Percentiles rank a stretch among this genome's conserved stretches.
These are phyloP conservation scores for Ilex asprella DNA, from an alignment of 257 asterid species.

Conservation along the genomic window DNA sequence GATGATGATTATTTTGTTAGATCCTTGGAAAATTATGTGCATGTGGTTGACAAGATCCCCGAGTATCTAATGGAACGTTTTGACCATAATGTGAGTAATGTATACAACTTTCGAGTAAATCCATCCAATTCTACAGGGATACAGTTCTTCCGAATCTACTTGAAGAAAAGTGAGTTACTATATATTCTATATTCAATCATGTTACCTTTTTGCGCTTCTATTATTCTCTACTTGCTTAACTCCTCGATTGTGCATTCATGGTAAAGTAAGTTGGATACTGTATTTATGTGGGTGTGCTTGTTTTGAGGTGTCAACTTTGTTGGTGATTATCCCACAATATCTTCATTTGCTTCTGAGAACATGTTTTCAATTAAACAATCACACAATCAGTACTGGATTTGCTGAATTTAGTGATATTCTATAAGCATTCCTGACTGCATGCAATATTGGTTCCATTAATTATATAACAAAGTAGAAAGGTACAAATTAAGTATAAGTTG, in stretches of 20 bases:
- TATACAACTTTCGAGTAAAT: slow-evolving; percentile 83
- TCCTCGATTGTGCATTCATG: background rate
- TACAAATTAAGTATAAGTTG: too few species aligned
- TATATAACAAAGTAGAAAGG: too few species aligned
- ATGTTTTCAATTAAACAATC: too few species aligned
- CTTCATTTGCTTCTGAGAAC: too few species aligned
- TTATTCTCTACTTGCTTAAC: background rate
- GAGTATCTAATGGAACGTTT: slow-evolving; percentile 83
- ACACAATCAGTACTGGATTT: too few species aligned
- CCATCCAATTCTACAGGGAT: slow-evolving; percentile 65
- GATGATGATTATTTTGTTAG: slow-evolving; percentile 80
- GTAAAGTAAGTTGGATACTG: too few species aligned
- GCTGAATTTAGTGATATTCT: too few species aligned
- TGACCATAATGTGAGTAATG: slow-evolving; percentile 79
- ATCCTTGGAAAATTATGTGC: slow-evolving; percentile 74
- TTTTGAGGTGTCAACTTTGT: too few species aligned
- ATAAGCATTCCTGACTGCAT: too few species aligned
- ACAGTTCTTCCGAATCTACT: slow-evolving; percentile 87
- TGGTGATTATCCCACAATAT: too few species aligned
- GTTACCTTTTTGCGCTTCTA: slow-evolving; percentile 3
- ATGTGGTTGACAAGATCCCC: slow-evolving; percentile 61
- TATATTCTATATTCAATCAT: slow-evolving; percentile 17
- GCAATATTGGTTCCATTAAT: too few species aligned
- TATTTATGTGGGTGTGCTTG: too few species aligned
- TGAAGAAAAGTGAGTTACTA: slow-evolving; percentile 77